phyloP scores from a whole-genome alignment of 164 flowering plant species.

The Piper longum region DNA sequence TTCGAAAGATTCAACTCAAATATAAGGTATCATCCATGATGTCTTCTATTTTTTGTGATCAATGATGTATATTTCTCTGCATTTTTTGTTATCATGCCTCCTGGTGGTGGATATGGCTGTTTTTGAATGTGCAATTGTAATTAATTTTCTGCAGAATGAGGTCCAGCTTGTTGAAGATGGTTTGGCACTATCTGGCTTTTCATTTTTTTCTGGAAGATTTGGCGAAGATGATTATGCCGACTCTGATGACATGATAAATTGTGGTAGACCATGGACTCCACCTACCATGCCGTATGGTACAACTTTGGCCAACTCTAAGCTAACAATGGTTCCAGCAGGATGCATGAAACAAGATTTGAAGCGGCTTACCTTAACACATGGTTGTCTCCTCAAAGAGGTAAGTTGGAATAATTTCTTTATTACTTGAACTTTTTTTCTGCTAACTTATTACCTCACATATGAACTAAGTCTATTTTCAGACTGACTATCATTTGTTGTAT shows the following conservation, averaged over 20 bases:
- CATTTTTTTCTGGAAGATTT: conserved; percentile 38
- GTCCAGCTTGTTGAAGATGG: conserved; percentile 81
- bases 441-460: too few species aligned
- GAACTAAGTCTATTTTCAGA: too few species aligned
- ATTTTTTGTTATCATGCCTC: too few species aligned
- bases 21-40: conserved; percentile 42
- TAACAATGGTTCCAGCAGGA: conserved; percentile 8
- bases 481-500: too few species aligned
- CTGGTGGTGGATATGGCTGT: neutral
- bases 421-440: neutral
- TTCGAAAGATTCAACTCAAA: conserved; percentile 77
- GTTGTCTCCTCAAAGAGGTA: conserved; percentile 82
- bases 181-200: conserved; percentile 51
- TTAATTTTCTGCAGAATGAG: conserved; percentile 16
- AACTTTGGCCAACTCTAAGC: conserved; percentile 36
- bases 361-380: conserved; percentile 32
- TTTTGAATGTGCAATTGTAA: neutral
- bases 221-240: conserved; percentile 84
- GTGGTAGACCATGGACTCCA: conserved; percentile 21
- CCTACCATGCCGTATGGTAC: conserved; percentile 26
- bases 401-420: neutral
- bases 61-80: too few species aligned
- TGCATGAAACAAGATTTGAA: conserved; percentile 46
- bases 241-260: conserved; percentile 59
- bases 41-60: neutral